Percentiles rank a stretch among this genome's conserved stretches.
Conservation (phyloP, 345 rosid genomes). For the Acer saccharum region DNA sequence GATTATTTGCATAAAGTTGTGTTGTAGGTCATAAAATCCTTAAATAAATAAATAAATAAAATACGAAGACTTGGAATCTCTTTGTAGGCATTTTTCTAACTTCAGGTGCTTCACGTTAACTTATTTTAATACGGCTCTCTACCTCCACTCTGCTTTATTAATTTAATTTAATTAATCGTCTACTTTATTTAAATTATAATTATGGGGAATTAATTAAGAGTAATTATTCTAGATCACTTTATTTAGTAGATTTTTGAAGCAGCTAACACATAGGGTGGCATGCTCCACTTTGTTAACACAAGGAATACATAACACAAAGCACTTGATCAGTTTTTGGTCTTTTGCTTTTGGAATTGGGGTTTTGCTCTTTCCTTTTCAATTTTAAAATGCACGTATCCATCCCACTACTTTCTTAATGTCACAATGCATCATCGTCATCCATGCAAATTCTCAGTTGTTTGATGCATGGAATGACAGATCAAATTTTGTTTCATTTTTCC, state of each 20-base stretch:
- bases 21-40: not conserved
- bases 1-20: not conserved
- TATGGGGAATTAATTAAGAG: not conserved
- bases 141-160: slow-evolving; percentile 17
- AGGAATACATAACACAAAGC: not conserved
- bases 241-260: slow-evolving; percentile 18
- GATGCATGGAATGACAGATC: too few species aligned
- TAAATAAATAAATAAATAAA: not conserved
- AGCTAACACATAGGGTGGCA: slow-evolving; percentile 43
- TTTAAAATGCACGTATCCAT: slow-evolving; percentile 15
- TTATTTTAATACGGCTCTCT: slow-evolving; percentile 15
- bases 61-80: slow-evolving; percentile 18
- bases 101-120: slow-evolving; percentile 33
- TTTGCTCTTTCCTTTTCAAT: not conserved
- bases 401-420: slow-evolving; percentile 9
- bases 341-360: slow-evolving; percentile 12
- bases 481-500: too few species aligned
- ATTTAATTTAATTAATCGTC: not conserved
- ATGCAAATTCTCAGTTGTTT: not conserved
- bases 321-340: slow-evolving; percentile 1
- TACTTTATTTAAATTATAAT: not conserved
- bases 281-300: slow-evolving; percentile 47
- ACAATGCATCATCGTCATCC: not conserved
- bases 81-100: not conserved
- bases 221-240: not conserved